A percentile compares a stretch with the other conserved stretches of the same genome.
phyloP scores from a whole-genome alignment of 2,329 filamentous ascomycete species.

The Pseudovirgaria hyperparasitica region DNA sequence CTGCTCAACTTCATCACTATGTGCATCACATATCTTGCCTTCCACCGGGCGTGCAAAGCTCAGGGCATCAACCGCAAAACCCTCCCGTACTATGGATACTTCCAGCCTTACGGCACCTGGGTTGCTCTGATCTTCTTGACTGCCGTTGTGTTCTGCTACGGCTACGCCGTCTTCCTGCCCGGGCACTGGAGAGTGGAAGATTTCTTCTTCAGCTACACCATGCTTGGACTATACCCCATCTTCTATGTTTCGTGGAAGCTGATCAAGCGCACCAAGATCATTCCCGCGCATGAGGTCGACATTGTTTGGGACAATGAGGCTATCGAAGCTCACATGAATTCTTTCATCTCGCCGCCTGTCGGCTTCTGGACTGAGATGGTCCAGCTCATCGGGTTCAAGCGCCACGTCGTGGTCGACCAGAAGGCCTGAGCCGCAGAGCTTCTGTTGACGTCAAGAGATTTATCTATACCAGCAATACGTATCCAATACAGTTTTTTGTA shows the following conservation, averaged over 20 bases:
- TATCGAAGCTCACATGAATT: conserved; percentile 25
- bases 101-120: conserved; percentile 41
- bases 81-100: conserved; percentile 33
- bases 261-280: conserved; percentile 43
- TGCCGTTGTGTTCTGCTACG: conserved; percentile 39
- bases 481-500: too few relatives aligned
- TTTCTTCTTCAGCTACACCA: conserved; percentile 44
- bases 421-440: conserved; percentile 2
- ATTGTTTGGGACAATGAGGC: conserved; percentile 28
- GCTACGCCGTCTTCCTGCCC: conserved; percentile 40
- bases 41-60: conserved; percentile 37
- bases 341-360: conserved; percentile 28
- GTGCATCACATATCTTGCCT: conserved; percentile 45
- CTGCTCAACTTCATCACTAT: conserved; percentile 35
- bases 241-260: conserved; percentile 52
- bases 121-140: conserved; percentile 35
- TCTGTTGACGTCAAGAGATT: too few relatives aligned
- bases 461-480: too few relatives aligned
- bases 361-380: conserved; percentile 25
- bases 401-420: conserved; percentile 14
- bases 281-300: conserved; percentile 38
- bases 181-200: conserved; percentile 32
- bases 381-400: conserved; percentile 19
- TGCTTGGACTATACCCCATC: conserved; percentile 37
- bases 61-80: conserved; percentile 38